Base-by-base conservation (phyloP, 2,329 filamentous ascomycete genomes). In the Macrophomina tecta region DNA sequence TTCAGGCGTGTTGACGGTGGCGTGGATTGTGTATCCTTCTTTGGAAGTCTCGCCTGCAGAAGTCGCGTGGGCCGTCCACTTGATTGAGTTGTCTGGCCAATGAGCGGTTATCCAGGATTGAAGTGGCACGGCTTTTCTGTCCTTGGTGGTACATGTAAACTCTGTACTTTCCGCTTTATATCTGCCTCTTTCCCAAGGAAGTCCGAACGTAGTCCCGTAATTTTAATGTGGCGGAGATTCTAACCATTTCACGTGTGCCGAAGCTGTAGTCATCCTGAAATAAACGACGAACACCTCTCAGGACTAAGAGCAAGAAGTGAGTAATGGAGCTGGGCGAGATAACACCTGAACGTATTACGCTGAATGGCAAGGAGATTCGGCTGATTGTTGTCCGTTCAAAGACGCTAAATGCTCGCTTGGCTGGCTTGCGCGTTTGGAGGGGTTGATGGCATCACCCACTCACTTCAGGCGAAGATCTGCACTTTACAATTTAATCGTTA, bases 11-110 rank as follows among this genome's bases (percentile, higher is more conserved):
- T 49, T 56, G n/a, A 67, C 42, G 9, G 73, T 75, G 51, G 77
- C 76, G 5, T 72, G 77, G 48, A 85, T 74, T 0, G 76, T 82
- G 70, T 86, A 86, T 18, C 79, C 77, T 2, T 81, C 78, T 3
- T 78, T 72, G 1, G 80, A 72, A 0, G 69, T 71, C 2, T 52
- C 1, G 82, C 80, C 0, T 79, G 80, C 81, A 12, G 81, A 74
- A 51, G 89, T 77, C 0, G 86, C 85, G 70, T 89, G 87, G 0
- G 81, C 86, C 2, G 84, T 87, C 87, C 87, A 89, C 71, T 88
- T 89, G 64, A 88, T 79, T 0, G 86, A 87, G 32, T 84, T 85
- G 74, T 89, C 87, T 1, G 82, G 80, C 87, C 86, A 89, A 72
- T 85, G 86, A 0, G 83, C 85, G 0, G 84, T 88, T 3, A 82